These are phyloP conservation scores for Tetrapisispora arboricola DNA, from an alignment of 805 yeast genomes.

Conservation along the genomic window DNA sequence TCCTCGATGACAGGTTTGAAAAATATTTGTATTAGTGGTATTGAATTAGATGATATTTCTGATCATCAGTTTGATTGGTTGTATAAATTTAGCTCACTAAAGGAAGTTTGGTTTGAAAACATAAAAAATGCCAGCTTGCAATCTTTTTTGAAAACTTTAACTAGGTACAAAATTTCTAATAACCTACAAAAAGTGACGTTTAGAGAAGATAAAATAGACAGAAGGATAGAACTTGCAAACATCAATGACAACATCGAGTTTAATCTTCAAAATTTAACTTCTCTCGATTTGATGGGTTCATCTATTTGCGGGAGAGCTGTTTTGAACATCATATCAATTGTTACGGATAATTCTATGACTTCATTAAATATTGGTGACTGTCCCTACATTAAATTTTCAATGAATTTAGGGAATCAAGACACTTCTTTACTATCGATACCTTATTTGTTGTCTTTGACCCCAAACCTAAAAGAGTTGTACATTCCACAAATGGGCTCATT, in stretches of 20 bases:
- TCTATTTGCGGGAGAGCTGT: constrained; percentile 22
- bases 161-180: constrained; percentile 10
- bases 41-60: constrained; percentile 5
- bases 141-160: constrained; percentile 11
- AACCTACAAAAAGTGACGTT: constrained; percentile 18
- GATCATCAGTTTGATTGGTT: constrained; percentile 17
- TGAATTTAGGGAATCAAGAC: constrained; percentile 4
- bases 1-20: constrained; percentile 6
- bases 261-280: constrained; percentile 13
- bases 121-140: constrained; percentile 14
- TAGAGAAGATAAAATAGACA: constrained; percentile 16
- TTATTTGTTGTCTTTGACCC: constrained; percentile 8
- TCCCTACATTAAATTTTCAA: constrained; percentile 12
- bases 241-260: constrained; percentile 1
- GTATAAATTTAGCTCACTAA: constrained; percentile 10
- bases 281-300: constrained; percentile 23
- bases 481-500: constrained; percentile 21
- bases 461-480: constrained; percentile 15
- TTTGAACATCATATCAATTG: constrained; percentile 8
- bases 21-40: constrained; percentile 17
- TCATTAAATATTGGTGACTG: constrained; percentile 25
- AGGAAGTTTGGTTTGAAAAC: constrained; percentile 25
- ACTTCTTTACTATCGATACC: constrained; percentile 8
- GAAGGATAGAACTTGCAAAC: constrained; percentile 4
- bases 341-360: constrained; percentile 7